Conservation (phyloP, 345 rosid genomes). For the Excoecaria agallocha region DNA sequence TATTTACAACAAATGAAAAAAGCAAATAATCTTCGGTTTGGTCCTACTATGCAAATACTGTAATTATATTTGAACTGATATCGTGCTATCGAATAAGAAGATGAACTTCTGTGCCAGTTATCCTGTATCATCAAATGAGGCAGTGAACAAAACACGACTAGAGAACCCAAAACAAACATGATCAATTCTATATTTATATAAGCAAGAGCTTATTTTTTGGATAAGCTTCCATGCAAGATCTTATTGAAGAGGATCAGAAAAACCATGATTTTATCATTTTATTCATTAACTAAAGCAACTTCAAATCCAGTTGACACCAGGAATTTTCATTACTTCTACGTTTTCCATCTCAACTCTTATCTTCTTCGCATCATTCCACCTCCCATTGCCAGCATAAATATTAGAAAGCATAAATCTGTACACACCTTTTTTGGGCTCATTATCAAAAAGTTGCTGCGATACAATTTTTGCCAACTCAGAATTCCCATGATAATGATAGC, state of each 20-base stretch:
- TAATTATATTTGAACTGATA: not conserved
- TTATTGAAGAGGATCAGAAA: not conserved
- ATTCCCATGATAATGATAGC: slow-evolving; percentile 61
- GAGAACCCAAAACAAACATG: not conserved
- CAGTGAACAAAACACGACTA: not conserved
- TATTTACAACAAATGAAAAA: not conserved
- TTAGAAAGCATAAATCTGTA: slow-evolving; percentile 76
- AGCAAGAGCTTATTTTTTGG: not conserved
- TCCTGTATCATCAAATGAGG: not conserved
- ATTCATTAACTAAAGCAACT: slow-evolving; percentile 9
- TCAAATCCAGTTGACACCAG: slow-evolving; percentile 62
- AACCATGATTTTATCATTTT: not conserved
- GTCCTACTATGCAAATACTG: not conserved
- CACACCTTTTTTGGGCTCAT: slow-evolving; percentile 55
- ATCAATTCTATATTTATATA: not conserved
- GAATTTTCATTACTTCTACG: slow-evolving; percentile 38
- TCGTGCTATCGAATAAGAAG: not conserved
- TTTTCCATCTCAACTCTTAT: slow-evolving; percentile 45
- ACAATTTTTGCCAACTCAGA: slow-evolving; percentile 60
- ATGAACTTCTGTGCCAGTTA: not conserved
- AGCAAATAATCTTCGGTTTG: too few species aligned
- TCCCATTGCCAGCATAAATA: slow-evolving; percentile 66
- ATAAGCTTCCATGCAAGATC: not conserved
- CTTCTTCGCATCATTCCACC: slow-evolving; percentile 64
- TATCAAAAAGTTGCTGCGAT: slow-evolving; percentile 47